A percentile compares a stretch with the other conserved stretches of the same genome.
phyloP scores from a whole-genome alignment of 2,329 filamentous ascomycete genomes.

The Xylaria polymorpha region DNA sequence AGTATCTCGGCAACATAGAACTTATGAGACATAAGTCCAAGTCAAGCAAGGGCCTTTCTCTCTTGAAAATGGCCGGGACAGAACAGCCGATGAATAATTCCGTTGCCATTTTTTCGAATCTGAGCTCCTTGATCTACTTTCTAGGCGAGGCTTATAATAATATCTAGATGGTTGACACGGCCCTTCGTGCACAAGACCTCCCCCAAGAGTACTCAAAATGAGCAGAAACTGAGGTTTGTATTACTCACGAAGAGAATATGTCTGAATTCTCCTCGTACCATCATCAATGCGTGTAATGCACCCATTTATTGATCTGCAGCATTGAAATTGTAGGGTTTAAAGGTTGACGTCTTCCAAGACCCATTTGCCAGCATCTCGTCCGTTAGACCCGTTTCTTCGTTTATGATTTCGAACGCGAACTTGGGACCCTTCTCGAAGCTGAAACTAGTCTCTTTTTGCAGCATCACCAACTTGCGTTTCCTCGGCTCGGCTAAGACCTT shows the following conservation, averaged over 20 bases:
- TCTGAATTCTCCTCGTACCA: slow-evolving; percentile 94
- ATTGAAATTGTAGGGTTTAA: slow-evolving; percentile 76
- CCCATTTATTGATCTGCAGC: slow-evolving; percentile 70
- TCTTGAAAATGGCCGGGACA: not conserved
- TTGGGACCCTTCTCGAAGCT: slow-evolving; percentile 85
- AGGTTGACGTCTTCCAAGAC: slow-evolving; percentile 89
- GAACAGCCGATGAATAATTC: not conserved
- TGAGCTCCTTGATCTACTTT: slow-evolving; percentile 14
- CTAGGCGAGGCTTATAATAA: not conserved
- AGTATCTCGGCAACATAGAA: not conserved
- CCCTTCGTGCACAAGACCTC: not conserved
- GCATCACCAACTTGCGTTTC: slow-evolving; percentile 89
- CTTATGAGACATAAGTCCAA: not conserved
- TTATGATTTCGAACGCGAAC: slow-evolving; percentile 87
- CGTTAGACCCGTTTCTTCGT: slow-evolving; percentile 95
- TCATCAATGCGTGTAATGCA: slow-evolving; percentile 80
- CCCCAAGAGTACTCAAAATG: no score
- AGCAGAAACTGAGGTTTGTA: not conserved
- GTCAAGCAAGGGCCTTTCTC: not conserved
- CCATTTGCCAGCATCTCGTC: slow-evolving; percentile 90
- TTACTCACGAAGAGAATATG: slow-evolving; percentile 86
- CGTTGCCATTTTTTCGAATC: slow-evolving; percentile 34
- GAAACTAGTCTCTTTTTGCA: slow-evolving; percentile 88
- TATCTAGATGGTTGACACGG: not conserved
- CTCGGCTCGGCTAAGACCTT: slow-evolving; percentile 85